A percentile compares a stretch with the other conserved stretches of the same genome.
Evolutionary conservation across 768 basidiomycete genomes (phyloP).

Genomic region (Hemileccinum rubropunctum): DNA sequence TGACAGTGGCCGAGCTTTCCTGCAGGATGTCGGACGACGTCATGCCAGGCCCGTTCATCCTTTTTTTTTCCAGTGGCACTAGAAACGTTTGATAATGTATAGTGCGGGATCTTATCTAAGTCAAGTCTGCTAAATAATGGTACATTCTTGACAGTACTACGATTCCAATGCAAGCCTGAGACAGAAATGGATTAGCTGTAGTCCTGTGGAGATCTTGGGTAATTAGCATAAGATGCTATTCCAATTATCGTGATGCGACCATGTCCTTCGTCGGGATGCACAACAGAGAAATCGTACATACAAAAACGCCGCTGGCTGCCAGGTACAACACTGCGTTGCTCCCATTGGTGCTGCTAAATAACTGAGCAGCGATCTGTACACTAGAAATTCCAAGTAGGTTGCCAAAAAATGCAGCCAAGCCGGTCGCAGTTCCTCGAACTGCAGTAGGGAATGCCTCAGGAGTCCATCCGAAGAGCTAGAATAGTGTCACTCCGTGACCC

Average conservation of each 20-base stretch:
- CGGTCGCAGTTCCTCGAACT: conserved; percentile 13
- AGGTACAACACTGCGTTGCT: conserved; percentile 9
- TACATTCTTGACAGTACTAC: no score
- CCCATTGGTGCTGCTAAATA: conserved; percentile 5
- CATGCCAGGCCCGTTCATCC: no score
- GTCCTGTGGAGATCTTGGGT: no score
- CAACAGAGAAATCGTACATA: conserved; percentile 5
- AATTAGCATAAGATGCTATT: no score
- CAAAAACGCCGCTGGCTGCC: conserved; percentile 10
- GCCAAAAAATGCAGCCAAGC: conserved; percentile 4
- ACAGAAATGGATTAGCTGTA: no score
- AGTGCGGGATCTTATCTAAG: no score
- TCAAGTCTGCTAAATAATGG: no score
- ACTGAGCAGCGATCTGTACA: neutral
- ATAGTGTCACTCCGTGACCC: neutral
- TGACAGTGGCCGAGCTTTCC: conserved; percentile 14
- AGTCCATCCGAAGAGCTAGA: conserved; percentile 14
- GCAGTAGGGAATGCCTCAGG: conserved; percentile 16
- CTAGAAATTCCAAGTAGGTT: conserved; percentile 1
- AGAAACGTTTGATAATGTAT: no score
- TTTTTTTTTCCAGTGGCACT: no score
- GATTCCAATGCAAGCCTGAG: no score
- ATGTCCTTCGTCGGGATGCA: conserved; percentile 12
- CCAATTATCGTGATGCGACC: conserved; percentile 10
- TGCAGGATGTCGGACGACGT: neutral